Evolutionary conservation across 2,329 filamentous ascomycete genomes (phyloP).

Genomic region (Alternaria atra): DNA sequence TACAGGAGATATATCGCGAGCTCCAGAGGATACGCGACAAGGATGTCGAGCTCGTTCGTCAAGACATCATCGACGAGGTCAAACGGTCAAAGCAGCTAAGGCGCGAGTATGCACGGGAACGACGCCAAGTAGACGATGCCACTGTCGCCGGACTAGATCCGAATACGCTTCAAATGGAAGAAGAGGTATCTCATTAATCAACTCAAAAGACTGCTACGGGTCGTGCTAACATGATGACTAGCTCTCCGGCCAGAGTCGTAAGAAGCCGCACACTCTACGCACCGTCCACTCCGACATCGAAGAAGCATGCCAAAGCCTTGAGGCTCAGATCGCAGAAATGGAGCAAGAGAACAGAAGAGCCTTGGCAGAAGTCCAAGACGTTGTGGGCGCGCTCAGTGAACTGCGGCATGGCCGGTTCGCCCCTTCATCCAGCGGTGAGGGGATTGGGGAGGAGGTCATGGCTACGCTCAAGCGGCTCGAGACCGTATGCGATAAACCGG

Average conservation of each 20-base stretch:
- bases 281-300: constrained; percentile 76
- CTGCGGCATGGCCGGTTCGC: constrained; percentile 79
- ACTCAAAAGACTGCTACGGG: not conserved
- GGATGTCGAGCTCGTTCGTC: constrained; percentile 72
- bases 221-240: constrained; percentile 47
- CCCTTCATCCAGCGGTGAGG: constrained; percentile 61
- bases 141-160: constrained; percentile 63
- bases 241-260: constrained; percentile 64
- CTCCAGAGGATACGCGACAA: constrained; percentile 77
- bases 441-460: constrained; percentile 71
- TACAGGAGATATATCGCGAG: constrained; percentile 78
- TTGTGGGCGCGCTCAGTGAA: constrained; percentile 79
- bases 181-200: constrained; percentile 44
- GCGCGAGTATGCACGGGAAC: constrained; percentile 64
- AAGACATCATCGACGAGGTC: constrained; percentile 72
- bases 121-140: constrained; percentile 63
- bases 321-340: constrained; percentile 72
- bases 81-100: constrained; percentile 67
- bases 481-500: constrained; percentile 61
- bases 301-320: constrained; percentile 69
- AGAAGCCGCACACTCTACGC: constrained; percentile 66
- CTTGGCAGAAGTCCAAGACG: constrained; percentile 69
- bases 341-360: constrained; percentile 71
- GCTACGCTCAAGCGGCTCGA: constrained; percentile 72
- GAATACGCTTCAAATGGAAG: constrained; percentile 68